Conservation (phyloP, 345 rosid genomes). For the Salix viminalis region DNA sequence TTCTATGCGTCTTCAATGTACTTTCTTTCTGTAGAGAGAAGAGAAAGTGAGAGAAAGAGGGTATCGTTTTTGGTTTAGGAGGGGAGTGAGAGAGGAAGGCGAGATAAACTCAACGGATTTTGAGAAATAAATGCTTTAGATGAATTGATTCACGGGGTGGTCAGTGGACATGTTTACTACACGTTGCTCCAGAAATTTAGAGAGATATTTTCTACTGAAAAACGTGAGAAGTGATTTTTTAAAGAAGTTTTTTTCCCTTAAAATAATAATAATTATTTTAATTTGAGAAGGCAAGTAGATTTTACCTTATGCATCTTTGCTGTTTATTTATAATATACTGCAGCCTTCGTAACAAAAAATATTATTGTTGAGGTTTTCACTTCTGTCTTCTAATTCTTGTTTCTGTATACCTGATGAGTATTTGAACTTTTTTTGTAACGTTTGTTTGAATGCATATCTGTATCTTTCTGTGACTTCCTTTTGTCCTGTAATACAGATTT, state of each 20-base stretch:
- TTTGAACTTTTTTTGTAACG: not conserved
- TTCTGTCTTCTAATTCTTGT: slow-evolving; percentile 26
- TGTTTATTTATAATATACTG: not conserved
- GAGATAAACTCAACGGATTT: slow-evolving; percentile 1
- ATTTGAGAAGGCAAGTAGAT: slow-evolving; percentile 26
- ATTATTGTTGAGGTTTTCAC: slow-evolving; percentile 1
- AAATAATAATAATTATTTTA: slow-evolving; percentile 16
- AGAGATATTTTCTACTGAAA: slow-evolving; percentile 12
- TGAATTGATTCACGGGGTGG: slow-evolving; percentile 9
- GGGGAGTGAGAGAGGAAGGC: not conserved
- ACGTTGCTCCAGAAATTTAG: slow-evolving; percentile 36
- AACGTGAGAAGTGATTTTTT: slow-evolving; percentile 1
- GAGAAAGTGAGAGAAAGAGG: not conserved
- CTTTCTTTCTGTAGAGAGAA: not conserved
- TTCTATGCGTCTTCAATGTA: slow-evolving; percentile 3
- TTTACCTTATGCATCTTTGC: not conserved
- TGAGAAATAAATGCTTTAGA: not conserved
- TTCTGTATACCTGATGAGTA: slow-evolving; percentile 4
- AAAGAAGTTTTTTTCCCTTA: not conserved
- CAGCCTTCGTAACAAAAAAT: no score
- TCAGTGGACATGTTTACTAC: slow-evolving; percentile 15
- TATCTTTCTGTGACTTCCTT: slow-evolving; percentile 52
- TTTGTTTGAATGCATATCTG: not conserved
- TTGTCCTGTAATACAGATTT: slow-evolving; percentile 72
- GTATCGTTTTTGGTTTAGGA: slow-evolving; percentile 5